A percentile compares a stretch with the other conserved stretches of the same genome.
Conservation (phyloP, 1,284 basidiomycete genomes). For the Leccinum pallidistipes region DNA sequence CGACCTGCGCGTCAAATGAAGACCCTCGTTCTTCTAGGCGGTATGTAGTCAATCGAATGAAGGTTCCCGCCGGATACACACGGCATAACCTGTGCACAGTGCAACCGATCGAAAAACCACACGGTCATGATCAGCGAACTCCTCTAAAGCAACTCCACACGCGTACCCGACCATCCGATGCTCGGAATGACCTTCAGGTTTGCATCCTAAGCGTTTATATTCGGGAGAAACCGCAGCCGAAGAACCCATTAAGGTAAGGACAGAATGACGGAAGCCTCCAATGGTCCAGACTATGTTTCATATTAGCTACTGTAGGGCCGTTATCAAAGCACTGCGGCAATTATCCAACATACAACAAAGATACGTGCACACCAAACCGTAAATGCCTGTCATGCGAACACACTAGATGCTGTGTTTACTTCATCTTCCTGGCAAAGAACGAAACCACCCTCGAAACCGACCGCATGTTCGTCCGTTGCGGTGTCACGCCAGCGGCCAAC, state of each 20-base stretch:
- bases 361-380: conserved; percentile 11
- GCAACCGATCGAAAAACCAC: conserved; percentile 1
- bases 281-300: background rate
- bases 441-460: conserved; percentile 49
- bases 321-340: conserved; percentile 20
- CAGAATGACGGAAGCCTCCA: background rate
- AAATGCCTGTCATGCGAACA: conserved; percentile 16
- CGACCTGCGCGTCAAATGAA: conserved; percentile 3
- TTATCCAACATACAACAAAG: conserved; percentile 14
- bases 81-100: background rate
- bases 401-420: conserved; percentile 15
- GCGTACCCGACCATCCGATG: conserved; percentile 5
- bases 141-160: conserved; percentile 2
- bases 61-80: background rate
- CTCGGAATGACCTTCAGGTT: conserved; percentile 18
- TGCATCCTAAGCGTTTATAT: conserved; percentile 8
- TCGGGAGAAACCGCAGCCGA: conserved; percentile 7
- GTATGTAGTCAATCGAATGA: conserved; percentile 7
- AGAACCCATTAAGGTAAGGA: background rate
- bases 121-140: conserved; percentile 19
- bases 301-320: conserved; percentile 16
- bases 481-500: conserved; percentile 55
- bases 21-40: conserved; percentile 5
- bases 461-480: conserved; percentile 34
- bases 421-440: conserved; percentile 38